Evolutionary conservation across 768 basidiomycete species (phyloP).

Genomic region (Epithele typhae): DNA sequence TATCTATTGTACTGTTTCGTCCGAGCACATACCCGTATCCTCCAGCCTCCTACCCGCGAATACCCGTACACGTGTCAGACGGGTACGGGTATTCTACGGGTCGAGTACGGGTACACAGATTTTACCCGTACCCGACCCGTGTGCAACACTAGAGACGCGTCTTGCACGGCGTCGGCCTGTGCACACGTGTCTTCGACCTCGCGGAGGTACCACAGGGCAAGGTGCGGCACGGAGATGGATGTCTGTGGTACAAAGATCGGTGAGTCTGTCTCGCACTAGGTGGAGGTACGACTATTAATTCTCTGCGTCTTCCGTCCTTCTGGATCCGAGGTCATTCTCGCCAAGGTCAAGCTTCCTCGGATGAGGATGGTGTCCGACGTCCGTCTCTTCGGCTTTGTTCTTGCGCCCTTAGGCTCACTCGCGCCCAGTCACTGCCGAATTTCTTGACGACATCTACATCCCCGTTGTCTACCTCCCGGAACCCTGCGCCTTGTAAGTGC

Average conservation of each 20-base stretch:
- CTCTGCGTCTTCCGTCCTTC: constrained; percentile 92
- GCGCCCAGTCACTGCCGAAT: constrained; percentile 70
- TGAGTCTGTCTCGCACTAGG: constrained; percentile 4
- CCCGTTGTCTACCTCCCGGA: constrained; percentile 77
- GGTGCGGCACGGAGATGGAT: constrained; percentile 91
- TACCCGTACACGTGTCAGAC: too few species aligned
- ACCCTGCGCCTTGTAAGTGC: constrained; percentile 76
- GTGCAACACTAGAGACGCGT: too few species aligned
- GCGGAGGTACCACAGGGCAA: constrained; percentile 86
- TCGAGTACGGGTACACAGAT: too few species aligned
- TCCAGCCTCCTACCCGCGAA: too few species aligned
- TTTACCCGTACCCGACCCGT: too few species aligned
- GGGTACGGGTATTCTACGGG: too few species aligned
- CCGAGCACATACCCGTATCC: too few species aligned
- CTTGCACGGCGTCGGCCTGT: constrained; percentile 87
- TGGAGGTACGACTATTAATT: too few species aligned
- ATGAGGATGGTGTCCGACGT: constrained; percentile 83
- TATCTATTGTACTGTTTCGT: too few species aligned
- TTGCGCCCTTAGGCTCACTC: not conserved
- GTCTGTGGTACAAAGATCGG: constrained; percentile 90
- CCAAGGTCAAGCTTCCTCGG: constrained; percentile 84
- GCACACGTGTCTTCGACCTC: constrained; percentile 86
- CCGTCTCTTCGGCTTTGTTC: constrained; percentile 25
- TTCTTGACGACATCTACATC: constrained; percentile 93
- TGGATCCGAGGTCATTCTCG: constrained; percentile 82